phyloP scores from a whole-genome alignment of 305 asterid genomes.

The Solanum hybrid region DNA sequence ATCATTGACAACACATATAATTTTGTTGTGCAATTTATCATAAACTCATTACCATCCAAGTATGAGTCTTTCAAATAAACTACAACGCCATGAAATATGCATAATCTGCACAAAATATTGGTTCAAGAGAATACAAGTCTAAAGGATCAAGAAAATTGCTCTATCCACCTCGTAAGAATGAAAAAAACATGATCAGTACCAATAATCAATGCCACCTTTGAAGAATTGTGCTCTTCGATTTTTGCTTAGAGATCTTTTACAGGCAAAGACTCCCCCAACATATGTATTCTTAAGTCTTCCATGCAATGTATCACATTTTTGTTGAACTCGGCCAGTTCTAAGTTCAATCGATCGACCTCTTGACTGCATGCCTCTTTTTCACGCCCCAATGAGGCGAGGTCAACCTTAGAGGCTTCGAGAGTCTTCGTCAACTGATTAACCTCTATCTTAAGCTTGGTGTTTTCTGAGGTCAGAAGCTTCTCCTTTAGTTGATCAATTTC shows the following conservation, averaged over 20 bases:
- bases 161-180: background rate
- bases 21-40: background rate
- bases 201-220: background rate
- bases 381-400: too few relatives aligned
- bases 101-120: background rate
- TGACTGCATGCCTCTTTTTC: too few relatives aligned
- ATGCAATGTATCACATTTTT: background rate
- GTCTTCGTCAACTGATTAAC: too few relatives aligned
- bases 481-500: too few relatives aligned
- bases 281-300: background rate
- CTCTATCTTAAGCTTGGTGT: too few relatives aligned
- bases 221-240: too few relatives aligned
- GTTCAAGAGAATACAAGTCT: background rate
- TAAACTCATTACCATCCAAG: background rate
- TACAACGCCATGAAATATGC: too few relatives aligned
- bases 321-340: background rate
- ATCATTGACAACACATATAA: too few relatives aligned
- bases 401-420: too few relatives aligned
- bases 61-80: background rate
- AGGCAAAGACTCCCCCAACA: background rate
- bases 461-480: too few relatives aligned
- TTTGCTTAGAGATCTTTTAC: too few relatives aligned
- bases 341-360: background rate
- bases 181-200: background rate
- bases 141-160: background rate